Base-by-base conservation (phyloP, 2,329 filamentous ascomycete species). In the Nothophaeocryptopus gaeumannii region DNA sequence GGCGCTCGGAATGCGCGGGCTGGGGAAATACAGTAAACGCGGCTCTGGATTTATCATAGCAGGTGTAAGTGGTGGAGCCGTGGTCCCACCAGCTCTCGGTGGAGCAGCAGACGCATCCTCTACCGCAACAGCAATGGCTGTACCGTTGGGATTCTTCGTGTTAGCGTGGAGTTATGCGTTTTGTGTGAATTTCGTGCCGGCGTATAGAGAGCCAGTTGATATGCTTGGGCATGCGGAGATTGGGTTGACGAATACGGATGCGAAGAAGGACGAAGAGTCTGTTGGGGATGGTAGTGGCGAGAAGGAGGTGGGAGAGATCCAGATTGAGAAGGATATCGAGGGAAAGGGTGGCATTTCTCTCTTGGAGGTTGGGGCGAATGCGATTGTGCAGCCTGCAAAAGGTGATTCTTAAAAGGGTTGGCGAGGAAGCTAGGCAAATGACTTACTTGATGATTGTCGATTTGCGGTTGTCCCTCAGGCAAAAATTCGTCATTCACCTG, bases 1-100 rank as follows among this genome's bases (percentile, higher is more conserved):
- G 58, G 83, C 87, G 3, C 78, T 93, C 10, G 87, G 86, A 2
- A 83, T 95, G 51, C 81, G 88, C 15, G 86, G 86, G 2, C 76
- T 90, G 1, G 88, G 88, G 5, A 79, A 83, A 13, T 84, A 92
- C 70, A 88, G 84, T 32, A 90, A 91, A 74, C 79, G 86, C 53
- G 88, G 87, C 1, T 84, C 82, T 2, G 86, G 86, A 1, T 86
- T 81, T 66, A 83, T 95, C 56, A 78, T 89, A 2, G 84, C 76
- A 4, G 86, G 84, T 57, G 85, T 91, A 0, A 75, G 79, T 12
- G 87, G 88, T 11, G 88, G 88, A 87, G 88, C 2, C 13, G 51
- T 56, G 30, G 85, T 91, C 7, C 88, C 88, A 1, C 84, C 88
- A 0, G 74, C 91, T 30, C 79, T 85, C 2, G 87, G 86, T 31